Conservation (phyloP, 306 rosid species). For the Medicago ruthenica region DNA sequence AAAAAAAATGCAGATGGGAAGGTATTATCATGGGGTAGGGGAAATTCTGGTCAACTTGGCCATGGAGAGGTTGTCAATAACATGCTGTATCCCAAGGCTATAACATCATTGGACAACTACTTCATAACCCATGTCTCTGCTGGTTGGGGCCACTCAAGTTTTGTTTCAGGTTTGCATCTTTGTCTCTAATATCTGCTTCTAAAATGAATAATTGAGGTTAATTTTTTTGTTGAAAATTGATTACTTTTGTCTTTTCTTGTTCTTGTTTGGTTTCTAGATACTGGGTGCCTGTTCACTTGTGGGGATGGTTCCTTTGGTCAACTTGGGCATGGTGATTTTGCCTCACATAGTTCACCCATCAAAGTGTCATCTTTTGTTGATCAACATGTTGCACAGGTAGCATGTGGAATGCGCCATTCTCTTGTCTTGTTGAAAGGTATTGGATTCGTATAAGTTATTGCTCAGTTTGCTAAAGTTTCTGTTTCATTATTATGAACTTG, state of each 20-base stretch:
- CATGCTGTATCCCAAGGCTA: conserved; percentile 60
- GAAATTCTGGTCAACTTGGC: conserved; percentile 84
- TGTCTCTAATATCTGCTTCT: not conserved
- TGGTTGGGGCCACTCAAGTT: conserved; percentile 95
- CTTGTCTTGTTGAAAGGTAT: conserved; percentile 81
- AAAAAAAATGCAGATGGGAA: conserved; percentile 59
- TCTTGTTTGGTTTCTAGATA: conserved; percentile 53
- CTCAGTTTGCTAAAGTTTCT: conserved; percentile 1
- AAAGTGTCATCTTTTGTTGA: conserved; percentile 62
- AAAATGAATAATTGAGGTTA: not conserved
- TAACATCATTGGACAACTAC: conserved; percentile 55
- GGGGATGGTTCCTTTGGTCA: conserved; percentile 96
- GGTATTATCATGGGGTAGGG: conserved; percentile 92
- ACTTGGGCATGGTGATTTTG: conserved; percentile 88
- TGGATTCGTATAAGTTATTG: conserved; percentile 22
- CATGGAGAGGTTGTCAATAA: conserved; percentile 59
- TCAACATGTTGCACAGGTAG: conserved; percentile 63
- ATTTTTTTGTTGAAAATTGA: conserved; percentile 23
- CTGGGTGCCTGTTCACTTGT: conserved; percentile 71
- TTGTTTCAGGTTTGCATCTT: conserved; percentile 75
- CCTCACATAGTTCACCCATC: conserved; percentile 61
- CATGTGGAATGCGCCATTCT: conserved; percentile 95
- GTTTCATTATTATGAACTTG: not conserved
- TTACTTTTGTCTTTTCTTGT: not conserved
- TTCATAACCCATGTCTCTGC: conserved; percentile 75